phyloP scores from a whole-genome alignment of 306 rosid genomes.

The Dalbergia cultrata region DNA sequence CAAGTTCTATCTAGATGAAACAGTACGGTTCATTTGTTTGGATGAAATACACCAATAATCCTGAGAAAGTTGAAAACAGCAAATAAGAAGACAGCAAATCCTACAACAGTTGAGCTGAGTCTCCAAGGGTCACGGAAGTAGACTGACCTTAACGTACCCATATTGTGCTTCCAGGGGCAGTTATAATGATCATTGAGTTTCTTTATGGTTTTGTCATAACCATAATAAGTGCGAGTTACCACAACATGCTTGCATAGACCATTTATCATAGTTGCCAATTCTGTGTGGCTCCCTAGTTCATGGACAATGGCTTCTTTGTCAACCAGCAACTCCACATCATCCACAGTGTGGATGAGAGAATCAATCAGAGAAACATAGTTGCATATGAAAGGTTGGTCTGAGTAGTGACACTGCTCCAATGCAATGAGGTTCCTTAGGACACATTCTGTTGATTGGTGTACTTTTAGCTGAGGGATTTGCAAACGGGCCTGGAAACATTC shows the following conservation, averaged over 20 bases:
- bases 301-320: slow-evolving; percentile 44
- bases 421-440: slow-evolving; percentile 64
- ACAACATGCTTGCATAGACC: slow-evolving; percentile 44
- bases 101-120: slow-evolving; percentile 41
- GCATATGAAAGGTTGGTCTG: slow-evolving; percentile 53
- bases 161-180: slow-evolving; percentile 38
- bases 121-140: slow-evolving; percentile 52
- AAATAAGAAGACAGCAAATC: slow-evolving; percentile 44
- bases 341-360: slow-evolving; percentile 48
- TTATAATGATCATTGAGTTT: slow-evolving; percentile 44
- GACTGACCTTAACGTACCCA: slow-evolving; percentile 42
- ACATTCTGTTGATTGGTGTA: slow-evolving; percentile 49
- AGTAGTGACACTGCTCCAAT: slow-evolving; percentile 64
- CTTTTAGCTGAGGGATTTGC: slow-evolving; percentile 36
- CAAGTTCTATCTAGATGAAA: not conserved
- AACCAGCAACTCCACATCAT: slow-evolving; percentile 61
- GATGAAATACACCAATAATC: slow-evolving; percentile 38
- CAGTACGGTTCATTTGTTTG: not conserved
- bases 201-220: slow-evolving; percentile 18
- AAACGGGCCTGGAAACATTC: slow-evolving; percentile 17
- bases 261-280: slow-evolving; percentile 49
- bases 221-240: slow-evolving; percentile 38
- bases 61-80: slow-evolving; percentile 37
- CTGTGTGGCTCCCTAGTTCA: slow-evolving; percentile 49
- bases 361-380: slow-evolving; percentile 57